phyloP scores from a whole-genome alignment of 805 yeast genomes.

The Candida patagonica region DNA sequence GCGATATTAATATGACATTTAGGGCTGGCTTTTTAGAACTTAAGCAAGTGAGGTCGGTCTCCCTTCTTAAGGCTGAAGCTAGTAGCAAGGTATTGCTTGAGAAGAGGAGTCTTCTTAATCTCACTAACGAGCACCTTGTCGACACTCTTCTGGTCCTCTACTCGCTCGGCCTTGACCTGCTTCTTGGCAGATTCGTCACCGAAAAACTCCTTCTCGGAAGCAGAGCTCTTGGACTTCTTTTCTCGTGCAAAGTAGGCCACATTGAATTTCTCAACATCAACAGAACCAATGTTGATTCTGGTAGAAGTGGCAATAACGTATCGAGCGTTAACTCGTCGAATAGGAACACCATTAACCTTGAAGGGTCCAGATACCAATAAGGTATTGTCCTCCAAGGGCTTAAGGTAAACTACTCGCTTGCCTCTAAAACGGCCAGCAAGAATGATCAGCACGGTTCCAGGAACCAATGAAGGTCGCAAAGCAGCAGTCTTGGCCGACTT shows the following conservation, averaged over 20 bases:
- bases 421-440: conserved; percentile 99
- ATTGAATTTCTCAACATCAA: conserved; percentile 84
- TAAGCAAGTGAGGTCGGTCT: conserved; percentile 97
- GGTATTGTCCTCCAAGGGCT: conserved; percentile 96
- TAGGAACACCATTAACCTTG: conserved; percentile 99
- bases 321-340: conserved; percentile 98
- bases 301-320: conserved; percentile 99
- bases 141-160: conserved; percentile 92
- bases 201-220: conserved; percentile 83
- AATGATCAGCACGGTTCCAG: conserved; percentile 95
- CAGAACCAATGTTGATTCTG: conserved; percentile 66
- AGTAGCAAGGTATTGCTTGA: conserved; percentile 92
- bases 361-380: conserved; percentile 96
- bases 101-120: conserved; percentile 94
- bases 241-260: conserved; percentile 96
- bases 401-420: conserved; percentile 97
- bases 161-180: conserved; percentile 86
- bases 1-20: background rate
- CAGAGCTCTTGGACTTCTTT: conserved; percentile 69
- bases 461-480: conserved; percentile 90
- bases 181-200: conserved; percentile 67
- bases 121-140: conserved; percentile 88
- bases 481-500: conserved; percentile 88
- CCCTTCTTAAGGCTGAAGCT: conserved; percentile 96
- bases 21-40: conserved; percentile 53